Percentiles rank a stretch among this genome's conserved stretches.
Evolutionary conservation across 305 asterid genomes (phyloP).

Genomic region (Fraxinus sp.): DNA sequence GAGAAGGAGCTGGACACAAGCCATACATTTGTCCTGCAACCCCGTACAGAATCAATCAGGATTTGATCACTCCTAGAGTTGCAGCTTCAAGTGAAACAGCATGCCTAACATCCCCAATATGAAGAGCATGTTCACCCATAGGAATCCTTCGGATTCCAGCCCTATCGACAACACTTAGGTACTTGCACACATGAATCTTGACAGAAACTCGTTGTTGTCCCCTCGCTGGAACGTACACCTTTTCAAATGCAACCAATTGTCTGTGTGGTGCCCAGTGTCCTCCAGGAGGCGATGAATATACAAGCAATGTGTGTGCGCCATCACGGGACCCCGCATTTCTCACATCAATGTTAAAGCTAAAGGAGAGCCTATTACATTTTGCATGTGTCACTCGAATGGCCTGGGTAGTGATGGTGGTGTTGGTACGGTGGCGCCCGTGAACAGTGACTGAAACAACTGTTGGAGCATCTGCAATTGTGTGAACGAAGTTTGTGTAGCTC

Average conservation of each 20-base stretch:
- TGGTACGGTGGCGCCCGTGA: slow-evolving; percentile 53
- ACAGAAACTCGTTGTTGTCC: slow-evolving; percentile 37
- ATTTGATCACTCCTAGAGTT: slow-evolving; percentile 48
- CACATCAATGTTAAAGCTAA: slow-evolving; percentile 49
- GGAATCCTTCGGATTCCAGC: slow-evolving; percentile 72
- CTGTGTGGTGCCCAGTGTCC: slow-evolving; percentile 55
- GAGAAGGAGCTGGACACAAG: background rate
- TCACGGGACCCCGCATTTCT: slow-evolving; percentile 55
- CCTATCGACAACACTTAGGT: slow-evolving; percentile 68
- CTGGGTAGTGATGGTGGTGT: slow-evolving; percentile 37
- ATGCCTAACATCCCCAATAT: slow-evolving; percentile 59
- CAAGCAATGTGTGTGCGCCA: slow-evolving; percentile 68
- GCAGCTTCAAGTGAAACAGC: slow-evolving; percentile 56
- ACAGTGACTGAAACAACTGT: slow-evolving; percentile 46
- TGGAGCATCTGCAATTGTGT: slow-evolving; percentile 54
- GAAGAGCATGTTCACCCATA: slow-evolving; percentile 70
- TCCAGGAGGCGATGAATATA: slow-evolving; percentile 60
- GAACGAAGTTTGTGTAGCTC: slow-evolving; percentile 67
- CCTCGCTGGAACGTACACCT: slow-evolving; percentile 44
- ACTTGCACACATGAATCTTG: slow-evolving; percentile 63
- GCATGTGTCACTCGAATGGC: slow-evolving; percentile 58
- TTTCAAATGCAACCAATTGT: slow-evolving; percentile 66
- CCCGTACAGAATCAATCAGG: slow-evolving; percentile 11
- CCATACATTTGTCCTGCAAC: background rate
- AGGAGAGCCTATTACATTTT: slow-evolving; percentile 44